These are phyloP conservation scores for Alternaria hordeiaustralica DNA, from an alignment of 2,329 filamentous ascomycete genomes.

Conservation along the genomic window DNA sequence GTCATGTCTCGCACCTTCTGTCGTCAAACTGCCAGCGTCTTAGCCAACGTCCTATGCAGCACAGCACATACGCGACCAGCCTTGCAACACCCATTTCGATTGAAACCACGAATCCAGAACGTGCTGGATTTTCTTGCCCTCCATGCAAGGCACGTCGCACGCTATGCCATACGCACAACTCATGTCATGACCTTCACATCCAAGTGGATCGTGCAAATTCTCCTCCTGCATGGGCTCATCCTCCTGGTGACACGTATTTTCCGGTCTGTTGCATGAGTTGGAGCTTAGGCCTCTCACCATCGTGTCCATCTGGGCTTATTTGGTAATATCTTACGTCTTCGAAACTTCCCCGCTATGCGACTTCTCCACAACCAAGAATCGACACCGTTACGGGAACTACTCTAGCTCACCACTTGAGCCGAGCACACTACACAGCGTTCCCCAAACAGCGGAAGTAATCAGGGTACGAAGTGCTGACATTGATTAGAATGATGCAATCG, in stretches of 20 bases:
- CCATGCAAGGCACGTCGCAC: neutral
- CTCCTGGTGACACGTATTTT: constrained; percentile 25
- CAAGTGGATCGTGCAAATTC: constrained; percentile 27
- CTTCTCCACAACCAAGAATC: constrained; percentile 29
- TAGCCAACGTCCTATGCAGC: neutral
- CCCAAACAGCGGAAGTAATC: neutral
- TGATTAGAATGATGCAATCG: neutral
- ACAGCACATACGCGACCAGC: neutral
- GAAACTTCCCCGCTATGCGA: constrained; percentile 45
- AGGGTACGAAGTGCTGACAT: neutral
- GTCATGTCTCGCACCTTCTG: constrained; percentile 29
- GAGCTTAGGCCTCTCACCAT: constrained; percentile 23
- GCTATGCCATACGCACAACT: neutral
- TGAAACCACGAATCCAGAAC: neutral
- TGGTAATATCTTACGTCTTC: constrained; percentile 47
- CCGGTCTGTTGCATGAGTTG: constrained; percentile 27
- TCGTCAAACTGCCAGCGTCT: constrained; percentile 17
- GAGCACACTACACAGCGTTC: constrained; percentile 19
- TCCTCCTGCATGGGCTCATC: constrained; percentile 23
- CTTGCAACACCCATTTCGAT: neutral
- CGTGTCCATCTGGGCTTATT: constrained; percentile 26
- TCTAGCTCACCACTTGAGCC: constrained; percentile 35
- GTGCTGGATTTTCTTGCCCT: neutral
- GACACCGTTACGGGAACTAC: constrained; percentile 38
- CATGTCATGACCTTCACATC: constrained; percentile 7